Base-by-base conservation (phyloP, 257 asterid species). In the Buddleja alternifolia region DNA sequence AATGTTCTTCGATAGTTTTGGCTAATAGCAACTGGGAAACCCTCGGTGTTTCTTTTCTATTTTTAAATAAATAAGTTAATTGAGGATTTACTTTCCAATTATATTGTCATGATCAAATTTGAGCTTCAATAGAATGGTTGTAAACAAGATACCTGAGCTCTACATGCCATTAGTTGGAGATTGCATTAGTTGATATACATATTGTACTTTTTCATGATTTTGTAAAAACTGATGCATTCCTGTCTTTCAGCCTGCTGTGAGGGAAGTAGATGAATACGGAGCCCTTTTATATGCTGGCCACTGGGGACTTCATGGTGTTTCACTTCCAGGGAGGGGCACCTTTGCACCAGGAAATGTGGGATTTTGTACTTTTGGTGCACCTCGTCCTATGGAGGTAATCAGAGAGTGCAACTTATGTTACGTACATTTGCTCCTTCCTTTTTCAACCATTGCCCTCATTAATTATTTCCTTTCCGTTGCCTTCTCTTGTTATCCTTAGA, bases 311-410 rank as follows among this genome's bases (percentile, higher is more conserved):
- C 91, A 84, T 47, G 99, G 99, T 21, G 84, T 91, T 73, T 88
- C 97, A 21, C 90, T 93, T 77, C 99, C 99, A 41, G 99, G 99
- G 78, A 93, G 97, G 80, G 96, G 87, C 60, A 93, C 99, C 17
- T 93, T 90, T 83, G 92, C 97, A 50, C 99, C 99, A 46, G 99
- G 99, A 67, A 93, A 93, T 83, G 90, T 85, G 44, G 99, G 99
- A 29, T 90, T 90, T 74, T 58, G 84, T 37, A 90, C 96, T 47
- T 93, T 93, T 77, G 99, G 99, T 72, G 94, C 97, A 67, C 86
- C 97, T 29, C 90, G 99, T 75, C 99, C 96, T 4, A 83, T 86
- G 95, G 93, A 88, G 95, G 99, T 91, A 70, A 67, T 82, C 60
- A 34, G 15, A 48, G 39, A 39, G 16, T 41, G 15, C 23, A 34